Conservation (phyloP, 2,329 filamentous ascomycete genomes). For the Eutypa lata region DNA sequence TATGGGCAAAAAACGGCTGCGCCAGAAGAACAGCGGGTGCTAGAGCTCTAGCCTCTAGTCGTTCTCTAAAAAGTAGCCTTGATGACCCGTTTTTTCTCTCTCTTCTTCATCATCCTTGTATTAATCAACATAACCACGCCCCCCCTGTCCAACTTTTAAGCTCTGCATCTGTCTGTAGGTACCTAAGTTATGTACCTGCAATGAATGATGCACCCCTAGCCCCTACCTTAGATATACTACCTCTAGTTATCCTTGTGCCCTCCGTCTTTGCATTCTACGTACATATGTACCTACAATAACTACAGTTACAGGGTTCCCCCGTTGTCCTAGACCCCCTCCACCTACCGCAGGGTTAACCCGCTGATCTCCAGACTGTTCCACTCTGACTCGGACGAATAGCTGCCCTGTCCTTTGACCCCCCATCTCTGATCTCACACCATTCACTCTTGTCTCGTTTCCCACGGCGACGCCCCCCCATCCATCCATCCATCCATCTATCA, state of each 20-base stretch:
- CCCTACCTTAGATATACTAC: background rate
- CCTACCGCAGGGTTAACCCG: background rate
- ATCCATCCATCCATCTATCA: background rate
- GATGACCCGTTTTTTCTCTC: background rate
- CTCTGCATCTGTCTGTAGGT: background rate
- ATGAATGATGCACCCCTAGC: background rate
- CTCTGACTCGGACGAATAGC: background rate
- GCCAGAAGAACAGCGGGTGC: background rate
- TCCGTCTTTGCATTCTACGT: constrained; percentile 1
- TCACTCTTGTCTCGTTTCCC: background rate
- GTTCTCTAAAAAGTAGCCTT: background rate
- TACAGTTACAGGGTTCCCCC: background rate
- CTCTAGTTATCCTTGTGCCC: background rate
- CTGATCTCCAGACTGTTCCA: background rate
- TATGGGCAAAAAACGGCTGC: background rate
- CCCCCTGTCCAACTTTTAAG: background rate
- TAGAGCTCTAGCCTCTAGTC: too few relatives aligned
- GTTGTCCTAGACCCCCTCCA: background rate
- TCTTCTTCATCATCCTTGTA: background rate
- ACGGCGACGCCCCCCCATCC: background rate
- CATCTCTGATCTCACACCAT: background rate
- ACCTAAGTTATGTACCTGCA: background rate
- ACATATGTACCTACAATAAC: too few relatives aligned
- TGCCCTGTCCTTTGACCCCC: background rate
- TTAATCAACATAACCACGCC: background rate